phyloP scores from a whole-genome alignment of 106 monocot genomes.

The Phalaenopsis equestris region DNA sequence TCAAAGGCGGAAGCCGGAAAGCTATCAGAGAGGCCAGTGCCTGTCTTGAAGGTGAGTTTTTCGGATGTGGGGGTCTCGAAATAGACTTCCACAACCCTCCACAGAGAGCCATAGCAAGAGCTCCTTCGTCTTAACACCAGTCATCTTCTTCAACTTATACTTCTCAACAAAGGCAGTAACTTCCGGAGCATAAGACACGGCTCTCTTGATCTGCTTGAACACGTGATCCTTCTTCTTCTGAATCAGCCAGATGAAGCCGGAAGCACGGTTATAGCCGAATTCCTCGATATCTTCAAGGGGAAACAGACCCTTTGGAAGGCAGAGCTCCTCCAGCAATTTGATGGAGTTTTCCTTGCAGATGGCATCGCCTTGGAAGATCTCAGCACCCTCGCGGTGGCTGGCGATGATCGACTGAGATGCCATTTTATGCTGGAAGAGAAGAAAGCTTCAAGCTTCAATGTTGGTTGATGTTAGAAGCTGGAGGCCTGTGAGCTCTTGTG shows the following conservation, averaged over 20 bases:
- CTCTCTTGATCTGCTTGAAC: slow-evolving; percentile 1
- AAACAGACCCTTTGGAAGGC: neutral
- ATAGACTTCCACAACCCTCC: neutral
- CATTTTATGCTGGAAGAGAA: neutral
- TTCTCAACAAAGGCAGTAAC: neutral
- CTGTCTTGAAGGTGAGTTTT: neutral
- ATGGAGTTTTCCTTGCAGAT: slow-evolving; percentile 5
- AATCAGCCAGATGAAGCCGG: neutral
- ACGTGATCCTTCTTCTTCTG: slow-evolving; percentile 4
- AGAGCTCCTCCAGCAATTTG: neutral
- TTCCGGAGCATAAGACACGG: neutral
- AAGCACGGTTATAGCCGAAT: neutral
- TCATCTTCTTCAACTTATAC: neutral
- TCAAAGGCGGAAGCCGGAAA: neutral
- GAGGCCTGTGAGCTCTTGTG: neutral
- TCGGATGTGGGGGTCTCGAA: neutral
- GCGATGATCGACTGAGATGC: slow-evolving; percentile 14
- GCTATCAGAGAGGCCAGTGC: neutral
- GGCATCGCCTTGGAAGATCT: slow-evolving; percentile 4
- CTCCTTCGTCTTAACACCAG: slow-evolving; percentile 7
- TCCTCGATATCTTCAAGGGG: neutral
- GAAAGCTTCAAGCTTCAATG: neutral
- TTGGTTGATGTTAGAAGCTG: neutral
- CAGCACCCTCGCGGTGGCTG: slow-evolving; percentile 9
- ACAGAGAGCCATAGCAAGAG: slow-evolving; percentile 2